Conservation (phyloP, 257 asterid species). For the Leonotis leonurus region DNA sequence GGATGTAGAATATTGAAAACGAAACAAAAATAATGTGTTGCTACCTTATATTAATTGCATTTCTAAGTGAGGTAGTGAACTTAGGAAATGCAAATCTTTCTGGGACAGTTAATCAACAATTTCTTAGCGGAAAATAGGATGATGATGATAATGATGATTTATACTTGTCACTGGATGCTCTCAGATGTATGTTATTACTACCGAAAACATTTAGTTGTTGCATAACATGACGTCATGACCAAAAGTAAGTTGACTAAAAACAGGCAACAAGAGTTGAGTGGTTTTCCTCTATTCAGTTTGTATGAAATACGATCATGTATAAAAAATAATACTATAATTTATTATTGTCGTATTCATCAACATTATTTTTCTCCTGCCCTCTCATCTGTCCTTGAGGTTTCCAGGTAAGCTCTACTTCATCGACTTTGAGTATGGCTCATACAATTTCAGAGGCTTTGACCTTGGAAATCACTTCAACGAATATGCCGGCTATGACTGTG, state of each 20-base stretch:
- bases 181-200: background rate
- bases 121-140: background rate
- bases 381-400: slow-evolving; percentile 16
- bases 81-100: background rate
- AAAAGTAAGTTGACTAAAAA: background rate
- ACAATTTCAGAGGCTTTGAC: slow-evolving; percentile 92
- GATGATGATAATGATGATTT: background rate
- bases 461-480: slow-evolving; percentile 98
- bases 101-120: background rate
- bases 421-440: slow-evolving; percentile 95
- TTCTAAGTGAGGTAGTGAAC: background rate
- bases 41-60: background rate
- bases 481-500: slow-evolving; percentile 98
- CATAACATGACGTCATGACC: background rate
- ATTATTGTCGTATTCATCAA: background rate
- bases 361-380: slow-evolving; percentile 8
- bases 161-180: background rate
- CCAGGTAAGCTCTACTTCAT: slow-evolving; percentile 90
- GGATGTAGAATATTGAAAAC: background rate
- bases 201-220: slow-evolving; percentile 5
- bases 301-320: background rate
- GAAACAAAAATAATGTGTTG: background rate
- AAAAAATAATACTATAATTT: background rate
- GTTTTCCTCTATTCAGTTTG: background rate
- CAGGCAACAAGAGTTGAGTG: background rate